Percentiles rank a stretch among this genome's conserved stretches.
phyloP scores from a whole-genome alignment of 441 rosid species.

The Melastoma candidum region DNA sequence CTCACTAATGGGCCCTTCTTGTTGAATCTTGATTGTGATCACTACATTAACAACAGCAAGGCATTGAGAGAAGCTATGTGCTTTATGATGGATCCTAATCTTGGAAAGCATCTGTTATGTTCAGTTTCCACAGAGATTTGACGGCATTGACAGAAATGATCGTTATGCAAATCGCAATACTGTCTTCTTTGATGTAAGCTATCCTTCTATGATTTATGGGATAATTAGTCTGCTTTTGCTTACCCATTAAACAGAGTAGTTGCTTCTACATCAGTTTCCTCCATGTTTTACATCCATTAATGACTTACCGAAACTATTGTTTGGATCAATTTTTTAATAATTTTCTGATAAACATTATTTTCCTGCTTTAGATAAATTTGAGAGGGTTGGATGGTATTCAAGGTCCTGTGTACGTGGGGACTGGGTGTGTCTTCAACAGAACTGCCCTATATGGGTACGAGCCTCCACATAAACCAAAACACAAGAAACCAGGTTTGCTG shows the following conservation, averaged over 20 bases:
- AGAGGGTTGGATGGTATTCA: slow-evolving; percentile 98
- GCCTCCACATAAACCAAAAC: slow-evolving; percentile 80
- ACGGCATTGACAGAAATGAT: slow-evolving; percentile 89
- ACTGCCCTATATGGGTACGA: slow-evolving; percentile 96
- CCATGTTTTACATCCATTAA: no score
- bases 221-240: slow-evolving; percentile 3
- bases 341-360: neutral
- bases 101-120: slow-evolving; percentile 95
- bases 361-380: slow-evolving; percentile 67
- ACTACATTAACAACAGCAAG: slow-evolving; percentile 93
- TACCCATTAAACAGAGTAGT: no score
- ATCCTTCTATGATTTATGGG: slow-evolving; percentile 11
- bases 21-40: slow-evolving; percentile 99
- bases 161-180: slow-evolving; percentile 95
- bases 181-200: slow-evolving; percentile 93
- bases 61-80: slow-evolving; percentile 98
- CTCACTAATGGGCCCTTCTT: slow-evolving; percentile 97
- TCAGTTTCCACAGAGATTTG: slow-evolving; percentile 97
- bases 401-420: slow-evolving; percentile 98
- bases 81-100: slow-evolving; percentile 96
- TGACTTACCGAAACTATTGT: neutral
- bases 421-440: slow-evolving; percentile 97
- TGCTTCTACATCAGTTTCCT: no score
- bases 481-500: slow-evolving; percentile 63
- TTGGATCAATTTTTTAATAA: neutral